Evolutionary conservation across 805 yeast genomes (phyloP), one percentile per base, ranked within the genome.

Genomic region (Ogataea trehalophila): DNA sequence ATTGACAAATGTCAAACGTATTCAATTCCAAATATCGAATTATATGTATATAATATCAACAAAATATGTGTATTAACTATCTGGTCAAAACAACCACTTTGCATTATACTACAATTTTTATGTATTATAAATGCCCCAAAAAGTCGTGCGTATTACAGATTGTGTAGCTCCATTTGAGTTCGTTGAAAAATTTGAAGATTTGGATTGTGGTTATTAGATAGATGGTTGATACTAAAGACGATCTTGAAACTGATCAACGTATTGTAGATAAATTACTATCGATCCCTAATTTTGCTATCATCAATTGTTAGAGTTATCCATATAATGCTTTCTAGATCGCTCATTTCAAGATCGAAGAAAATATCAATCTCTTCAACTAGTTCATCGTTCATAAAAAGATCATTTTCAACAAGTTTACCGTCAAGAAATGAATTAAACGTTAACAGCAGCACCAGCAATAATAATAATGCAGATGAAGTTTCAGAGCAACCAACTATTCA

Each of bases 401-500:
- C 43, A 16, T 41, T 41, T n/a, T 18, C 37, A 20, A 23, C 42
- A 6, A 31, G 29, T 8, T 20, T 15, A 18, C 33, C 43, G 6
- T 33, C 20, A 33, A 17, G 29, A 13, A 41, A 41, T n/a, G 39
- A 37, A 29, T n/a, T 37, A 16, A 37, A 37, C 29, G 13, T 37
- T 15, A 33, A 33, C 17, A 33, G 9, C 17, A 33, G 15, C 15
- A 31, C 2, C 33, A 31, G 15, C 33, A 31, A 3, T 4, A 31
- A 31, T 31, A 18, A 37, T 11, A 18, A 39, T 18, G 33, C 23
- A 7, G 41, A 39, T 5, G 33, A 39, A 17, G 18, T 22, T 9
- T 9, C 41, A 23, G 23, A 31, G 13, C 23, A 7, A 13, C 41
- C 33, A 8, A 23, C 38, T n/a, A 51, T 63, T 42, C 62, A 57